Base-by-base conservation (phyloP, 2,329 filamentous ascomycete species). In the Fusarium lyarnte region DNA sequence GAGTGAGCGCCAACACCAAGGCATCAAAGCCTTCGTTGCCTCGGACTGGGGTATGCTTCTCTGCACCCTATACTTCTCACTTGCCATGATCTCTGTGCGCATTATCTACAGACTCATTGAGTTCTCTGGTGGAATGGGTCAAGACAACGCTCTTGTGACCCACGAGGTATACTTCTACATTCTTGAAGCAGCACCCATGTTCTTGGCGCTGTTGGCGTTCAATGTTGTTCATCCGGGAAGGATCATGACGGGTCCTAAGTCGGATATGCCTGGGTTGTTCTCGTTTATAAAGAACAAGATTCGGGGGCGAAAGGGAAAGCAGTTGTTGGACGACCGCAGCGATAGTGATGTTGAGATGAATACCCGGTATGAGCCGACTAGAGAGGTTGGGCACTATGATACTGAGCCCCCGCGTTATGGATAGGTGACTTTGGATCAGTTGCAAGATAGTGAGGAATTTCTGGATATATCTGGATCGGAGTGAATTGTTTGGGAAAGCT, bases 51-150 rank as follows among this genome's bases (percentile, higher is more conserved):
- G 76, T 3, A 63, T 45, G 12, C 66, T 77, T 5, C 53, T 74
- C 7, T 63, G 36, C 21, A 78, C 81, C 0, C 78, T 84, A 0
- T 85, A 84, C 67, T 72, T 77, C 27, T 82, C 79, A 1, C 74
- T 84, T 1, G 47, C 72, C 10, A 79, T 82, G 66, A 83, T 84
- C 31, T 79, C 80, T 1, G 74, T 83, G 21, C 85, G 87, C 19
- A 90, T 90, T 66, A 81, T 88, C 59, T 90, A 86, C 77, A 85
- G 88, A 6, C 79, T 90, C 4, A 74, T 82, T 23, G 87, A 90
- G 69, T 89, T 86, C 72, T 83, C 83, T 0, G 80, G 80, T 2
- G 85, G 84, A 0, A 74, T 83, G 36, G 72, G 63, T 1, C 57
- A 70, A 13, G 72, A 78, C 2, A 79, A 78, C 10, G 41, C 58